phyloP scores from a whole-genome alignment of 1,284 basidiomycete species.

The Singerocomus inundabilis region DNA sequence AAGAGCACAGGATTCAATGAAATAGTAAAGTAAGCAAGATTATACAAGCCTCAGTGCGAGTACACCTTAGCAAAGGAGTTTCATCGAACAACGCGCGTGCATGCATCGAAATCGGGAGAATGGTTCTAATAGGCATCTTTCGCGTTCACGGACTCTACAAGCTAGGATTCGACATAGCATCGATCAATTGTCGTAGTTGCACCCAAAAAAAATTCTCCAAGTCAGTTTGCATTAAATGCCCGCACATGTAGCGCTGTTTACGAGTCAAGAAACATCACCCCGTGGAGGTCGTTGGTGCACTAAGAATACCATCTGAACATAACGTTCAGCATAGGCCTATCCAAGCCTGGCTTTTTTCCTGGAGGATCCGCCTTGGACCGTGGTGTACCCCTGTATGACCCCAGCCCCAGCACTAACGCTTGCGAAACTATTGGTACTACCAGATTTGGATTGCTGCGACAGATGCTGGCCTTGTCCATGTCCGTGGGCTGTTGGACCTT shows the following conservation, averaged over 20 bases:
- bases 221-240: too few species aligned
- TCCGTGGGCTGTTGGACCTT: slow-evolving; percentile 36
- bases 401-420: slow-evolving; percentile 48
- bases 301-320: background rate
- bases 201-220: background rate
- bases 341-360: slow-evolving; percentile 48
- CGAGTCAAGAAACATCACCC: background rate
- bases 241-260: background rate
- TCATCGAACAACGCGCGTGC: background rate
- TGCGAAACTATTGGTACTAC: slow-evolving; percentile 48
- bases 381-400: slow-evolving; percentile 35
- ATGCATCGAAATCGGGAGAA: background rate
- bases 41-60: slow-evolving; percentile 7
- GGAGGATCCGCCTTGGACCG: slow-evolving; percentile 34
- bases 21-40: slow-evolving; percentile 12
- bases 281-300: background rate
- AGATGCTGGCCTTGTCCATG: slow-evolving; percentile 42
- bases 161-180: too few species aligned
- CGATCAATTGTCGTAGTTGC: background rate
- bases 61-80: background rate
- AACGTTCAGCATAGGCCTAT: slow-evolving; percentile 17
- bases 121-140: background rate
- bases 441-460: slow-evolving; percentile 47
- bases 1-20: slow-evolving; percentile 20
- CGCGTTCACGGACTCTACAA: background rate